Conservation (phyloP, 257 asterid species). For the Gardenia jasminoides region DNA sequence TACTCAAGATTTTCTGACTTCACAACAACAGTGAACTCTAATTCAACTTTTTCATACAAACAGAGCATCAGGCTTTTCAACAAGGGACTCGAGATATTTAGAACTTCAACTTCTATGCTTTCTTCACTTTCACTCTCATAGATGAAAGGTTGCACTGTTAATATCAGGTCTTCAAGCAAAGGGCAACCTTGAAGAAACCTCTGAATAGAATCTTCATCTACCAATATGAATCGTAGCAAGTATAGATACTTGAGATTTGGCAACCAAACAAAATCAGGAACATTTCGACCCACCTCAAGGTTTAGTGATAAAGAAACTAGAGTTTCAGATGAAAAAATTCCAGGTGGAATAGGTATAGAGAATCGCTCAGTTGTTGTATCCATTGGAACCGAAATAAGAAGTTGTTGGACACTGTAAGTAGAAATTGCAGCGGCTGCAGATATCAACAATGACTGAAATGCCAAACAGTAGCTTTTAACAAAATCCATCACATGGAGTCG, state of each 20-base stretch:
- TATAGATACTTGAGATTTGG: background rate
- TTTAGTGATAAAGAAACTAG: too few relatives aligned
- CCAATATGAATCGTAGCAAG: background rate
- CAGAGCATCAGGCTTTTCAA: background rate
- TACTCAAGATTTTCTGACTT: background rate
- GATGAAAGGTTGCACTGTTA: background rate
- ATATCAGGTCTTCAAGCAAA: background rate
- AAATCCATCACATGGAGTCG: too few relatives aligned
- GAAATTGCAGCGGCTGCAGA: too few relatives aligned
- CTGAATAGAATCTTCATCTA: conserved; percentile 8
- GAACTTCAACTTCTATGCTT: background rate
- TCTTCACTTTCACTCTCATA: too few relatives aligned
- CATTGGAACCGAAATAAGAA: too few relatives aligned
- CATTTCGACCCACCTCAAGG: background rate
- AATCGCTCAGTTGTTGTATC: too few relatives aligned
- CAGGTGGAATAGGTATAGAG: too few relatives aligned
- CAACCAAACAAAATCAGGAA: background rate
- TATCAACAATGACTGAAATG: too few relatives aligned
- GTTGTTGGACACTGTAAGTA: too few relatives aligned
- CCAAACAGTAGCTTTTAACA: too few relatives aligned
- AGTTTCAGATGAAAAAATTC: too few relatives aligned
- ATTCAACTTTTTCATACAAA: too few relatives aligned
- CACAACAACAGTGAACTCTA: background rate
- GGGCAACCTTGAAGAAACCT: conserved; percentile 15
- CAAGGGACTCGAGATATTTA: background rate